These are phyloP conservation scores for Hypericum androsaemum DNA, from an alignment of 345 rosid species.

Conservation along the genomic window DNA sequence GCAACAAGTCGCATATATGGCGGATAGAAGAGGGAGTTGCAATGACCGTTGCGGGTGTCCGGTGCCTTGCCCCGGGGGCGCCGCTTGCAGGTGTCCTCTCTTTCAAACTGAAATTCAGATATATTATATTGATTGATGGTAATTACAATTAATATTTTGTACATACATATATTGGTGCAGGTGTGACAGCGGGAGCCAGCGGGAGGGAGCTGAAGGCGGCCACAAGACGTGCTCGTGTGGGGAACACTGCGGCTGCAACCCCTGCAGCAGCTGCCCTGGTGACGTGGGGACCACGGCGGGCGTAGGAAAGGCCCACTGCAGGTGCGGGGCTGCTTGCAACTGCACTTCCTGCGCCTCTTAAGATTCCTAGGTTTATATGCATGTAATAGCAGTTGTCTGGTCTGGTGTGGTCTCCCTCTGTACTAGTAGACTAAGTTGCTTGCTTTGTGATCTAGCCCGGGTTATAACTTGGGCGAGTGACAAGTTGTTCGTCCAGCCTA, in stretches of 20 bases:
- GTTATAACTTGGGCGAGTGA: too few relatives aligned
- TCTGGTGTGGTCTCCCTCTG: neutral
- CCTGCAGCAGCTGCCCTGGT: slow-evolving; percentile 37
- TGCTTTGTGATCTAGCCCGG: too few relatives aligned
- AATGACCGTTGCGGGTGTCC: slow-evolving; percentile 26
- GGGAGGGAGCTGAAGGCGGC: slow-evolving; percentile 15
- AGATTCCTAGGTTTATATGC: neutral
- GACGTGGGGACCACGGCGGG: neutral
- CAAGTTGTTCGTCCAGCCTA: too few relatives aligned
- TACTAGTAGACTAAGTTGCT: too few relatives aligned
- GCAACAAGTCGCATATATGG: slow-evolving; percentile 7
- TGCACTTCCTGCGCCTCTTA: slow-evolving; percentile 23
- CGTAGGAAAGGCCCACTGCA: slow-evolving; percentile 22
- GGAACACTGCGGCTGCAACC: slow-evolving; percentile 56
- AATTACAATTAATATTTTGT: neutral
- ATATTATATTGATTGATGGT: neutral
- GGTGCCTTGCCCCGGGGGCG: slow-evolving; percentile 35
- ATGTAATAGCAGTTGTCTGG: neutral
- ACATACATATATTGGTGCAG: slow-evolving; percentile 12
- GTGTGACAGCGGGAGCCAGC: slow-evolving; percentile 21
- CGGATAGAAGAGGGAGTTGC: slow-evolving; percentile 20
- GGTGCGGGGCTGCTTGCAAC: slow-evolving; percentile 32
- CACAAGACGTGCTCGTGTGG: slow-evolving; percentile 46
- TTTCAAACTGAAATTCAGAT: too few relatives aligned
- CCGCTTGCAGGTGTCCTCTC: slow-evolving; percentile 31